Evolutionary conservation across 495 filamentous ascomycete genomes (phyloP).

Genomic region (Hypoxylon rickii): DNA sequence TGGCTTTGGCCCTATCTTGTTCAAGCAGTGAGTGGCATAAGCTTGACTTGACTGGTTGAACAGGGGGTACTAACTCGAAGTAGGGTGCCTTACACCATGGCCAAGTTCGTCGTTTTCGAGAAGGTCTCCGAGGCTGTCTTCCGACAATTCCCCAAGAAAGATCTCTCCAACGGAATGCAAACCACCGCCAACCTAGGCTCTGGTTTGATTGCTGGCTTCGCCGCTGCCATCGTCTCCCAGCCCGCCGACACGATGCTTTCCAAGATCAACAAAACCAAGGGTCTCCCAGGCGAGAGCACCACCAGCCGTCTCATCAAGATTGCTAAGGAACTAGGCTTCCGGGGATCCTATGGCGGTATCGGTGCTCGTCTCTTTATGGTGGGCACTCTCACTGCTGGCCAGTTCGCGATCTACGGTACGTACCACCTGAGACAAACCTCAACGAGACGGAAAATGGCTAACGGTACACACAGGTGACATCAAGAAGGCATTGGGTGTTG

Average conservation of each 20-base stretch:
- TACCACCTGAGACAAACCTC: neutral
- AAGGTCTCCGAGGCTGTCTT: conserved; percentile 87
- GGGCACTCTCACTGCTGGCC: conserved; percentile 80
- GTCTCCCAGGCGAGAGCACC: conserved; percentile 92
- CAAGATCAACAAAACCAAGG: conserved; percentile 99
- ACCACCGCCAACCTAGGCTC: conserved; percentile 92
- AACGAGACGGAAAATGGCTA: neutral
- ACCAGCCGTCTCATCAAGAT: conserved; percentile 93
- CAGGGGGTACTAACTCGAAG: conserved; percentile 19
- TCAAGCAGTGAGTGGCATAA: conserved; percentile 81
- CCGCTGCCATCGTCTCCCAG: conserved; percentile 93
- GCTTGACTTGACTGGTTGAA: too few species aligned
- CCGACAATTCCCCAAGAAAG: conserved; percentile 73
- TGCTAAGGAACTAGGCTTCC: conserved; percentile 87
- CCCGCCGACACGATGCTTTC: conserved; percentile 98
- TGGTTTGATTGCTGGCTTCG: conserved; percentile 97
- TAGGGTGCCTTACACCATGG: conserved; percentile 99
- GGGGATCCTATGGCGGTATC: conserved; percentile 88
- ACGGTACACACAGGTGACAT: conserved; percentile 29
- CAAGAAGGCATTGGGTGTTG: conserved; percentile 61
- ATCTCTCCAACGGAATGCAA: conserved; percentile 71
- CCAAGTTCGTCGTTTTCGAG: conserved; percentile 99
- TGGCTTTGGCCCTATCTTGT: conserved; percentile 89
- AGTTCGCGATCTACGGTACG: conserved; percentile 93
- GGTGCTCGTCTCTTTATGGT: conserved; percentile 90